phyloP scores from a whole-genome alignment of 371 early-diverging fungal genomes.

The Rhizopus arrhizus region DNA sequence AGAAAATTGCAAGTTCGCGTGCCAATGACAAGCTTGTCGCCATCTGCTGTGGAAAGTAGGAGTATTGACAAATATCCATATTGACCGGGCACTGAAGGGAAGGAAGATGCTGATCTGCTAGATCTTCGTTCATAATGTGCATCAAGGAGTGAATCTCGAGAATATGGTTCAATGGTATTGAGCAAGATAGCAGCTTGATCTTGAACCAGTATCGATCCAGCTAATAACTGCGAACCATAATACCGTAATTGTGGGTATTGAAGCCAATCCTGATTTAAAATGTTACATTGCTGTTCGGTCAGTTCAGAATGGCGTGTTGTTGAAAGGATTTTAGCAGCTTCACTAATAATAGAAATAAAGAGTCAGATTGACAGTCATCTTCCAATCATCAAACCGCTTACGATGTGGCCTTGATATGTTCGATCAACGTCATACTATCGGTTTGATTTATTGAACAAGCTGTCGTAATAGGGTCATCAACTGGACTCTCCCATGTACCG shows the following conservation, averaged over 20 bases:
- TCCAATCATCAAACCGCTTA: slow-evolving; percentile 6
- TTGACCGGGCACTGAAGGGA: slow-evolving; percentile 4
- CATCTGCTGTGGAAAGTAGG: slow-evolving; percentile 5
- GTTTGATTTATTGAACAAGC: slow-evolving; percentile 6
- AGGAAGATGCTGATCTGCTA: slow-evolving; percentile 3
- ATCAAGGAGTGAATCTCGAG: slow-evolving; percentile 13
- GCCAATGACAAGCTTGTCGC: slow-evolving; percentile 23
- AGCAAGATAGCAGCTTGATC: slow-evolving; percentile 9
- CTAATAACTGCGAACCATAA: slow-evolving; percentile 2
- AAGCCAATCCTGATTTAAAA: slow-evolving; percentile 6
- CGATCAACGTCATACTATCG: slow-evolving; percentile 5
- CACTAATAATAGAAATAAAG: slow-evolving; percentile 7
- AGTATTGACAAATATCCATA: slow-evolving; percentile 2
- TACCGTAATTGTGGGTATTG: slow-evolving; percentile 7
- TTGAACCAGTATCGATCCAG: slow-evolving; percentile 6
- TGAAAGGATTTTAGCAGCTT: slow-evolving; percentile 10
- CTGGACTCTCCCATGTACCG: slow-evolving; percentile 9
- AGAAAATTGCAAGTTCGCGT: slow-evolving; percentile 20
- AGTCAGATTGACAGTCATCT: slow-evolving; percentile 1
- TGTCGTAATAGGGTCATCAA: slow-evolving; percentile 4
- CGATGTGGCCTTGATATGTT: slow-evolving; percentile 10
- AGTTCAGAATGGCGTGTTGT: slow-evolving; percentile 10
- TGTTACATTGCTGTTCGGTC: slow-evolving; percentile 4
- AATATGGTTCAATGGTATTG: slow-evolving; percentile 12
- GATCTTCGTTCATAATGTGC: slow-evolving; percentile 7